These are phyloP conservation scores for Sporisorium scitamineum DNA, from an alignment of 1,284 basidiomycete genomes.

Conservation along the genomic window DNA sequence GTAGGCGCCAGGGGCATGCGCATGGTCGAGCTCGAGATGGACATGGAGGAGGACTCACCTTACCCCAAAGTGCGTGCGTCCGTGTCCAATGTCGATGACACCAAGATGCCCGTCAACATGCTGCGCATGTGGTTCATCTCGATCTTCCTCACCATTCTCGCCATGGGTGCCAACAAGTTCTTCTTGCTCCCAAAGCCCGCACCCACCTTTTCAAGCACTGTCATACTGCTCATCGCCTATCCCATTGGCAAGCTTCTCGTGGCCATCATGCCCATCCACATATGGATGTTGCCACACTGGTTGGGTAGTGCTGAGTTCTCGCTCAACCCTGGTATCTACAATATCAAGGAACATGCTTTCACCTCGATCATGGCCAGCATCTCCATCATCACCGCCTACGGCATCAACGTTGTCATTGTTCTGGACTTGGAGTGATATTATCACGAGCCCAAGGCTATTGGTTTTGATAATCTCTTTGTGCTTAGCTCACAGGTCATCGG, in stretches of 20 bases:
- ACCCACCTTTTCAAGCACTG: conserved; percentile 82
- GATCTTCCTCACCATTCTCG: conserved; percentile 78
- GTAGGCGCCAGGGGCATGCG: conserved; percentile 50
- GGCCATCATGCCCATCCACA: conserved; percentile 82
- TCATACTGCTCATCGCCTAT: conserved; percentile 83
- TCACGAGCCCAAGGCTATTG: conserved; percentile 67
- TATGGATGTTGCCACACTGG: conserved; percentile 77
- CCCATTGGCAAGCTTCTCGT: conserved; percentile 89
- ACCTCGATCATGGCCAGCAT: conserved; percentile 95
- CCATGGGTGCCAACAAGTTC: conserved; percentile 84
- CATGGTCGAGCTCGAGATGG: conserved; percentile 67
- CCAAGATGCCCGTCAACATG: conserved; percentile 74
- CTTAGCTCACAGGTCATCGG: conserved; percentile 90
- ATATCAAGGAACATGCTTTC: conserved; percentile 94
- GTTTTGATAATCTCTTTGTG: conserved; percentile 81
- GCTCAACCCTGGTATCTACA: conserved; percentile 96
- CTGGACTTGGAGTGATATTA: conserved; percentile 77
- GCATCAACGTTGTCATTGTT: conserved; percentile 82
- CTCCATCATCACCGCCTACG: conserved; percentile 78
- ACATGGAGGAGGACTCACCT: conserved; percentile 89
- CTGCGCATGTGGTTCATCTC: conserved; percentile 89
- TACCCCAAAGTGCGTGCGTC: conserved; percentile 90
- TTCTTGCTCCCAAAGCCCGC: conserved; percentile 92
- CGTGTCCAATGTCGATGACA: conserved; percentile 83
- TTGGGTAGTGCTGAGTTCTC: conserved; percentile 75